A percentile compares a stretch with the other conserved stretches of the same genome.
Conservation (phyloP, 139 green algal species). For the Tetraselmis striata region DNA sequence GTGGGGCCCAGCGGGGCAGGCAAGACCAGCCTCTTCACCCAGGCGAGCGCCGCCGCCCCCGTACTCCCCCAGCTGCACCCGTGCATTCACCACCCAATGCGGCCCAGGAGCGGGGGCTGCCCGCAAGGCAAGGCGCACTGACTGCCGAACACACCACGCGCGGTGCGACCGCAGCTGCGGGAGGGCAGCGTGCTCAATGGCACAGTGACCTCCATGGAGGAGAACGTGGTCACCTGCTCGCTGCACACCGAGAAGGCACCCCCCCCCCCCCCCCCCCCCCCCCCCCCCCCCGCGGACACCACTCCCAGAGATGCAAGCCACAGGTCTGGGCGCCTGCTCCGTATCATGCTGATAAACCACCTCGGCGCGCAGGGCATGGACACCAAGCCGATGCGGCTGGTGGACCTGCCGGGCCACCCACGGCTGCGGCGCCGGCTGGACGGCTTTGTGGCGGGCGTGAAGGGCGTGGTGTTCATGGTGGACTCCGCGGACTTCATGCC, state of each 20-base stretch:
- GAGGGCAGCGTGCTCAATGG: slow-evolving; percentile 43
- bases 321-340: no score
- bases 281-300: no score
- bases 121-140: no score
- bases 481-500: slow-evolving; percentile 77
- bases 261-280: no score
- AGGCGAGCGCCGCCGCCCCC: slow-evolving; percentile 9
- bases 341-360: no score
- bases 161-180: slow-evolving; percentile 30
- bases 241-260: not conserved
- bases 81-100: not conserved
- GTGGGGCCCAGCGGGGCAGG: slow-evolving; percentile 57
- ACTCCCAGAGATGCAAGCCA: no score
- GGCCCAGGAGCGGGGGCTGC: no score
- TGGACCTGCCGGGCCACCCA: slow-evolving; percentile 83
- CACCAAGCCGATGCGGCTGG: slow-evolving; percentile 36
- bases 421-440: slow-evolving; percentile 56
- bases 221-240: slow-evolving; percentile 31
- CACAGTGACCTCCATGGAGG: slow-evolving; percentile 69
- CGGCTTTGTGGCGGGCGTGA: slow-evolving; percentile 36
- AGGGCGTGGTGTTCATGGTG: slow-evolving; percentile 74
- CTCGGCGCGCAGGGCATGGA: not conserved
- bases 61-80: not conserved
- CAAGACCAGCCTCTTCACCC: slow-evolving; percentile 75
- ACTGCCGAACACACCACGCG: not conserved